Evolutionary conservation across 2,329 filamentous ascomycete species (phyloP).

Genomic region (Diaporthe batatas): DNA sequence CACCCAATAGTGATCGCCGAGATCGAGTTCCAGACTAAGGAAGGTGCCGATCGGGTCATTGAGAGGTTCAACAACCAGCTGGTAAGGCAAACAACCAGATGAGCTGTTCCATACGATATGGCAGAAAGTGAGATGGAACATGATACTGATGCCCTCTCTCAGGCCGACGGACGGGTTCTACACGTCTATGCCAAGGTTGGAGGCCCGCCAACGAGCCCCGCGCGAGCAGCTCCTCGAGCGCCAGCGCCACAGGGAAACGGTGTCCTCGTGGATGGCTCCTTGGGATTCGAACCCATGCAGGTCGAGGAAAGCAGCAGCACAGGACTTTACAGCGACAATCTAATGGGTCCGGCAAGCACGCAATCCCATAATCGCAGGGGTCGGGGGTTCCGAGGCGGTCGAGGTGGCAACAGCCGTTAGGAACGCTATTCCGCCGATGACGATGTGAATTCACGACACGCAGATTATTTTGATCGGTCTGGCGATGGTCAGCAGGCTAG

Average conservation of each 20-base stretch:
- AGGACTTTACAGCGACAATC: conserved; percentile 66
- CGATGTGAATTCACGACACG: neutral
- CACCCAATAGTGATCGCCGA: conserved; percentile 82
- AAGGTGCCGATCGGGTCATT: conserved; percentile 81
- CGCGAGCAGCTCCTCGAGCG: conserved; percentile 51
- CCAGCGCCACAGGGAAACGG: conserved; percentile 50
- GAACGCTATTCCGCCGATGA: conserved; percentile 29
- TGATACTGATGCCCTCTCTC: neutral
- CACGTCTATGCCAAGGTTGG: conserved; percentile 78
- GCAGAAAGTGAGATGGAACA: neutral
- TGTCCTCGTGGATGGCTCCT: conserved; percentile 65
- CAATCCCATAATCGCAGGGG: conserved; percentile 36
- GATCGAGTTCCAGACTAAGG: conserved; percentile 78
- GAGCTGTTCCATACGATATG: neutral
- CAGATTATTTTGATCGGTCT: neutral
- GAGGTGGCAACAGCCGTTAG: conserved; percentile 41
- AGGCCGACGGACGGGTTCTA: conserved; percentile 80
- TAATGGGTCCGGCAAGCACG: conserved; percentile 48
- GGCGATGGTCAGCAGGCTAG: neutral
- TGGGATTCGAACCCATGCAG: conserved; percentile 65
- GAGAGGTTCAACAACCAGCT: conserved; percentile 83
- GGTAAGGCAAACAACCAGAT: conserved; percentile 60
- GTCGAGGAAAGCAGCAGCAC: conserved; percentile 50
- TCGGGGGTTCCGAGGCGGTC: conserved; percentile 40
- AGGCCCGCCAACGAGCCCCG: conserved; percentile 49